phyloP scores from a whole-genome alignment of 106 monocot species.

The Acorus calamus region DNA sequence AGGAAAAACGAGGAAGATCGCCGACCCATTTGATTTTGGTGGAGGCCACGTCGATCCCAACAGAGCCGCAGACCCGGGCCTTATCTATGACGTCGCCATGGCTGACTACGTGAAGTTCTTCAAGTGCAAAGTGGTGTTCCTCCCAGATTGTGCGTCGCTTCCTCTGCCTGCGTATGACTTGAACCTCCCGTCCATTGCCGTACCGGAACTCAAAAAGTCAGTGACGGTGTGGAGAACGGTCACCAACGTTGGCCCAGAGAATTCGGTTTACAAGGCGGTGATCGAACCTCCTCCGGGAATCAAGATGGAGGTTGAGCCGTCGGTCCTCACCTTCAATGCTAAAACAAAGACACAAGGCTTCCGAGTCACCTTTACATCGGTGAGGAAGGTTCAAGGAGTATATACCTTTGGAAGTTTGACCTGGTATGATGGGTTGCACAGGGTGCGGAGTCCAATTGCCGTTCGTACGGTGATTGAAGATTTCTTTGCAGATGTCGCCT shows the following conservation, averaged over 20 bases:
- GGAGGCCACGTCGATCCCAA: slow-evolving; percentile 9
- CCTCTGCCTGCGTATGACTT: not conserved
- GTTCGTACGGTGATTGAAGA: slow-evolving; percentile 35
- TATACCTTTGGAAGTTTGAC: slow-evolving; percentile 53
- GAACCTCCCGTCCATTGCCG: slow-evolving; percentile 17
- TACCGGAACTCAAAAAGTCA: not conserved
- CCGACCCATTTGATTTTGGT: slow-evolving; percentile 14
- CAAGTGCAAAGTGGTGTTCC: too few species aligned
- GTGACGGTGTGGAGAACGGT: slow-evolving; percentile 1
- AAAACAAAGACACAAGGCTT: slow-evolving; percentile 24
- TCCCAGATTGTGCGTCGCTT: not conserved
- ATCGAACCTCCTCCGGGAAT: slow-evolving; percentile 4
- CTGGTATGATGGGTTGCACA: slow-evolving; percentile 26
- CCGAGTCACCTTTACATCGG: not conserved
- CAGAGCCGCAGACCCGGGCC: slow-evolving; percentile 7
- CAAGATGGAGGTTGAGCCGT: slow-evolving; percentile 10
- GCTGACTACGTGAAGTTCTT: too few species aligned
- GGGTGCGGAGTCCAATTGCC: slow-evolving; percentile 41
- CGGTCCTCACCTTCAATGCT: slow-evolving; percentile 14
- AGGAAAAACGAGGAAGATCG: slow-evolving; percentile 7
- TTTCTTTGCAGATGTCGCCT: slow-evolving; percentile 15
- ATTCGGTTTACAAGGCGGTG: not conserved
- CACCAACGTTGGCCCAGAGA: slow-evolving; percentile 8
- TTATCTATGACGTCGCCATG: not conserved
- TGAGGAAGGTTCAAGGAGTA: slow-evolving; percentile 25